Percentiles rank a stretch among this genome's conserved stretches.
Conservation (phyloP, 371 early-diverging fungal genomes). For the Lichtheimia ornata region DNA sequence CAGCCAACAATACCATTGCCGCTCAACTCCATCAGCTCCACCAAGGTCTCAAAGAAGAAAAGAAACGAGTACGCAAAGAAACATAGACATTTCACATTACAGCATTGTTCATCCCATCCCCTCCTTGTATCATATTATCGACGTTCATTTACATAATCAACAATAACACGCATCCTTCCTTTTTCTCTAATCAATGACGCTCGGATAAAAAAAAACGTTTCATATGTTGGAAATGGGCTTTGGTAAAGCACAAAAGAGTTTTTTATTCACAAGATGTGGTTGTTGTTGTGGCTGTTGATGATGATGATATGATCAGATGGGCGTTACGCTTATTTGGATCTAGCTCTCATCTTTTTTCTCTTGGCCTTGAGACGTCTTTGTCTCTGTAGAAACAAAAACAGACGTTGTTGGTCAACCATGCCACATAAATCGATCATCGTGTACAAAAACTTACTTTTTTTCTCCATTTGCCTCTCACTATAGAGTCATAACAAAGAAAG, state of each 20-base stretch:
- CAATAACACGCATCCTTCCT: not conserved
- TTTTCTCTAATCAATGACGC: not conserved
- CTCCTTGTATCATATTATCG: not conserved
- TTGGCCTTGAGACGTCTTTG: constrained; percentile 43
- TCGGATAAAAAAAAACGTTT: too few species aligned
- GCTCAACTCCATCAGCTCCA: constrained; percentile 52
- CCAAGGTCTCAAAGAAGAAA: constrained; percentile 49
- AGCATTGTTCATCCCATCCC: not conserved
- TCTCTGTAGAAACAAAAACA: constrained; percentile 17
- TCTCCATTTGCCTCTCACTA: constrained; percentile 31
- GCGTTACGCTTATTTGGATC: constrained; percentile 24
- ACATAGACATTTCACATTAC: not conserved
- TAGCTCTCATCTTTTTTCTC: constrained; percentile 29
- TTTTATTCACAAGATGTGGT: not conserved
- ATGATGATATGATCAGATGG: not conserved
- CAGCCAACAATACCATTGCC: constrained; percentile 51
- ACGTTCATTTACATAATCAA: constrained; percentile 1
- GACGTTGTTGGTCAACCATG: not conserved
- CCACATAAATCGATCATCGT: not conserved
- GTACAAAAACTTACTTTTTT: constrained; percentile 20
- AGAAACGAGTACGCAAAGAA: constrained; percentile 25
- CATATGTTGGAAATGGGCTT: too few species aligned
- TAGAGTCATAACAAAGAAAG: not conserved
- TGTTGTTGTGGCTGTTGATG: not conserved
- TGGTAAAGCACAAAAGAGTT: not conserved